Evolutionary conservation across 208 protist genomes (phyloP).

Genomic region (Lotmaria passim): DNA sequence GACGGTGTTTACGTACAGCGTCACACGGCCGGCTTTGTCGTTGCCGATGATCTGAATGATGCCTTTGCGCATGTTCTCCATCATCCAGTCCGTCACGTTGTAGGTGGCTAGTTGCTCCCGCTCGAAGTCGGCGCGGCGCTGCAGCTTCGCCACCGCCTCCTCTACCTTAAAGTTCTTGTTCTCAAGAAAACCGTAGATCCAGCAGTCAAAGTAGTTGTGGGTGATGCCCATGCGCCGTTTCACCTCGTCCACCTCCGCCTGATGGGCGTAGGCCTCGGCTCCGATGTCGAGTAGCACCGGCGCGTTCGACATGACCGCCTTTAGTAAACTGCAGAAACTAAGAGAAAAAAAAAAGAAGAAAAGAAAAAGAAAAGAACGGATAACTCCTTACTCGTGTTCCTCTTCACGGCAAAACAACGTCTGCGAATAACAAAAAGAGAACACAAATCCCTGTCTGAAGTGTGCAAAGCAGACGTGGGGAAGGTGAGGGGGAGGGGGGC

Average conservation of each 20-base stretch:
- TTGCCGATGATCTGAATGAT: slow-evolving; percentile 81
- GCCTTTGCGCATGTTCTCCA: slow-evolving; percentile 62
- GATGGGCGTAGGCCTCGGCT: slow-evolving; percentile 54
- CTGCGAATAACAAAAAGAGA: too few species aligned
- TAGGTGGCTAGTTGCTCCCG: slow-evolving; percentile 50
- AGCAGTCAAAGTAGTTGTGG: slow-evolving; percentile 81
- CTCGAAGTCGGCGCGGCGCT: slow-evolving; percentile 72
- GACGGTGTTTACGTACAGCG: slow-evolving; percentile 62
- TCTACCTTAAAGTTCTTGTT: slow-evolving; percentile 86
- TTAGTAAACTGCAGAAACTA: neutral
- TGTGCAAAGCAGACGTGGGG: too few species aligned
- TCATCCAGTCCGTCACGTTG: slow-evolving; percentile 78
- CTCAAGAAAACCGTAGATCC: slow-evolving; percentile 85
- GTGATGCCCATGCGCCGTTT: slow-evolving; percentile 60
- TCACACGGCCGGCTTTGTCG: slow-evolving; percentile 66
- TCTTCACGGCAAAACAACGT: too few species aligned
- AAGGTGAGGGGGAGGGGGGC: too few species aligned
- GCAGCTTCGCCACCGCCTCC: slow-evolving; percentile 75
- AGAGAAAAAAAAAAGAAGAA: neutral
- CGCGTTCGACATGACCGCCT: slow-evolving; percentile 26
- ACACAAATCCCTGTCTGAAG: too few species aligned
- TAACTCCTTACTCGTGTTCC: too few species aligned
- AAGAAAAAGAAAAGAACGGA: slow-evolving; percentile 11
- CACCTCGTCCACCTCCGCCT: slow-evolving; percentile 68
- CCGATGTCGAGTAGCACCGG: slow-evolving; percentile 64